Evolutionary conservation across 306 rosid genomes (phyloP).

Genomic region (Amphicarpaea edgeworthii): DNA sequence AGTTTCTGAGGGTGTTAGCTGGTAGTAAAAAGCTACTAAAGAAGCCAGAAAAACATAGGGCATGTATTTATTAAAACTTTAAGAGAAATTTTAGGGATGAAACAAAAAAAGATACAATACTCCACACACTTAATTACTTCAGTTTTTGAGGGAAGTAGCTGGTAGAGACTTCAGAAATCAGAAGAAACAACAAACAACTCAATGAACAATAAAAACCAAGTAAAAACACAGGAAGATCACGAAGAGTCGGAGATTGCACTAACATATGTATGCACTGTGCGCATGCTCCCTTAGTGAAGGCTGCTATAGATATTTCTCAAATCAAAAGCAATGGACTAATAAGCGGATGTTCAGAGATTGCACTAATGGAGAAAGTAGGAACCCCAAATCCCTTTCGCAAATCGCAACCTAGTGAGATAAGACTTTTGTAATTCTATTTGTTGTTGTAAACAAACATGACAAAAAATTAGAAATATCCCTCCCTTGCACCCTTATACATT

Average conservation of each 20-base stretch:
- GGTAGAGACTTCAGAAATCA: not conserved
- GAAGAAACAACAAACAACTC: not conserved
- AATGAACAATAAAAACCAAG: not conserved
- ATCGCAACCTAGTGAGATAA: too few species aligned
- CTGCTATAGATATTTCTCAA: not conserved
- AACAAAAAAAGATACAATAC: not conserved
- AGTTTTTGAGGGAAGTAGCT: not conserved
- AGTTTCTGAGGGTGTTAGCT: slow-evolving; percentile 21
- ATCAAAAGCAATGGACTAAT: not conserved
- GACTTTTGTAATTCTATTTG: not conserved
- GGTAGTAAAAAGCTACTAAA: not conserved
- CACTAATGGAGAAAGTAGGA: not conserved
- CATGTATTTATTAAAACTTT: not conserved
- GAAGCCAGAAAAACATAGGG: slow-evolving; percentile 11
- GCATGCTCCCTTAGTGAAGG: not conserved
- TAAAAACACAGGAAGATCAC: not conserved
- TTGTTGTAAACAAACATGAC: not conserved
- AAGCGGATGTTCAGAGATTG: not conserved
- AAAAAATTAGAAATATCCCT: slow-evolving; percentile 12
- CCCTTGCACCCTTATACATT: slow-evolving; percentile 10
- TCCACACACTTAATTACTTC: not conserved
- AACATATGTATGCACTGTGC: not conserved
- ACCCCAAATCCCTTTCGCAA: not conserved
- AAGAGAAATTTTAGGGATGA: not conserved
- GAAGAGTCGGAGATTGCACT: not conserved